These are phyloP conservation scores for Rhodosporidiobolus sp. DNA, from an alignment of 768 basidiomycete genomes.

Conservation along the genomic window DNA sequence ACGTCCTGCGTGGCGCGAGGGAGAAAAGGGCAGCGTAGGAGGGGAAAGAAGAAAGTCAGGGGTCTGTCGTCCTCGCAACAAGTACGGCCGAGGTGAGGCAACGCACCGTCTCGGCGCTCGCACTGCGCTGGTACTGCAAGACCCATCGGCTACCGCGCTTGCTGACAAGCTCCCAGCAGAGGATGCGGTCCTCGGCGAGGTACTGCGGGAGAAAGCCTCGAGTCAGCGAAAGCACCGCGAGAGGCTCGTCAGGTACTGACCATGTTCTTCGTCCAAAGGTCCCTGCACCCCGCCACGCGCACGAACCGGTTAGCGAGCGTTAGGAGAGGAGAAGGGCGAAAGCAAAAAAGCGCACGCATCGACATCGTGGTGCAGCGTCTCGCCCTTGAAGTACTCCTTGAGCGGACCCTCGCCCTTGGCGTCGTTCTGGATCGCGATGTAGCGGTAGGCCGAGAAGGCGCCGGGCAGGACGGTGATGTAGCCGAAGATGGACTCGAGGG, in stretches of 20 bases:
- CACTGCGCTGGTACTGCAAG: constrained; percentile 92
- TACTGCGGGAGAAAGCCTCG: constrained; percentile 54
- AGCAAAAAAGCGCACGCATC: constrained; percentile 12
- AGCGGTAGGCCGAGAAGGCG: constrained; percentile 74
- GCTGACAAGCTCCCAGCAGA: constrained; percentile 97
- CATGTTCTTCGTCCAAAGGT: constrained; percentile 95
- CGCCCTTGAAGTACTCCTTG: constrained; percentile 95
- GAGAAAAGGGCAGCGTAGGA: neutral
- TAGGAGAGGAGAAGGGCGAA: too few species aligned
- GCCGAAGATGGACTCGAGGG: constrained; percentile 63
- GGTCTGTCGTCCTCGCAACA: too few species aligned
- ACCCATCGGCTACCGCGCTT: constrained; percentile 87
- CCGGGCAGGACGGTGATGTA: constrained; percentile 60
- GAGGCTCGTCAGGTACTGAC: constrained; percentile 55
- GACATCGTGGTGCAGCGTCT: constrained; percentile 64
- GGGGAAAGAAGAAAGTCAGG: too few species aligned
- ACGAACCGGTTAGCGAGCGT: too few species aligned
- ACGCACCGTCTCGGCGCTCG: constrained; percentile 70
- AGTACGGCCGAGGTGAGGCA: too few species aligned
- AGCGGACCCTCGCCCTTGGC: constrained; percentile 75
- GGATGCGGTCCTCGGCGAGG: constrained; percentile 63
- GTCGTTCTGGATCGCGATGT: constrained; percentile 89
- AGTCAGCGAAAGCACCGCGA: neutral
- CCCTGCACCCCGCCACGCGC: too few species aligned
- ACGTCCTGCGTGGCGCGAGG: constrained; percentile 35